Evolutionary conservation across 2,329 filamentous ascomycete genomes (phyloP), one percentile per base, ranked within the genome.

Genomic region (Penicillium crustosum): DNA sequence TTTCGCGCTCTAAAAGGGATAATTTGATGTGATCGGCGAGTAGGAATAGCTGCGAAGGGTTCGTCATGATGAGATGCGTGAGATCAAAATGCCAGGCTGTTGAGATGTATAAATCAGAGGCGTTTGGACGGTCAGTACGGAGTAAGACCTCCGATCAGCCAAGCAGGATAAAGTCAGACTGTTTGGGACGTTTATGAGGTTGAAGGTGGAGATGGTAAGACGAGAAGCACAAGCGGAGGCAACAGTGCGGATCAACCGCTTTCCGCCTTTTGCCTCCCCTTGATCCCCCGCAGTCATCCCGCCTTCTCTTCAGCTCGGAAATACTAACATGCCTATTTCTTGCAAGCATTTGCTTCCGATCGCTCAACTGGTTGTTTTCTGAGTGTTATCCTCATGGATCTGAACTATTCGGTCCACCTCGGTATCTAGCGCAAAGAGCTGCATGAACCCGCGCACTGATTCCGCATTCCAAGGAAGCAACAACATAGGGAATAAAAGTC

Each of bases 21-120:
- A 97, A 86, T 78, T 97, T 97, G 82, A 97, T 90, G 77, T 97
- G 93, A 78, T 99, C 94, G 70, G 93, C 91, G 57, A 97, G 86
- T 53, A 97, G 88, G 74, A 93, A 91, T 66, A 97, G 88, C 76
- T 97, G 93, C 15, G 83, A 82, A 49, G 85, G 81, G 66, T 82
- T 85, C 59, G 80, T 72, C 77, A 80, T 81, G 29, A 69, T 72
- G 67, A 74, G 53, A 27, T 35, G 35, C 33, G 58, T 59, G 58
- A 53, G 61, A 50, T 41, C 50, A 44, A 55, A 45, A 54, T 53
- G 43, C 38, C 33, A 27, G 44, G 33, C 38, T 25, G 33, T 49
- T 51, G 19, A 25, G 43, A 42, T 39, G 12, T 39, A 41, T 54
- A 31, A 19, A 45, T 31, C 17, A 39, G 9, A 27, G 45, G 39